Evolutionary conservation across 768 basidiomycete genomes (phyloP).

Genomic region (Suillus alpinus): DNA sequence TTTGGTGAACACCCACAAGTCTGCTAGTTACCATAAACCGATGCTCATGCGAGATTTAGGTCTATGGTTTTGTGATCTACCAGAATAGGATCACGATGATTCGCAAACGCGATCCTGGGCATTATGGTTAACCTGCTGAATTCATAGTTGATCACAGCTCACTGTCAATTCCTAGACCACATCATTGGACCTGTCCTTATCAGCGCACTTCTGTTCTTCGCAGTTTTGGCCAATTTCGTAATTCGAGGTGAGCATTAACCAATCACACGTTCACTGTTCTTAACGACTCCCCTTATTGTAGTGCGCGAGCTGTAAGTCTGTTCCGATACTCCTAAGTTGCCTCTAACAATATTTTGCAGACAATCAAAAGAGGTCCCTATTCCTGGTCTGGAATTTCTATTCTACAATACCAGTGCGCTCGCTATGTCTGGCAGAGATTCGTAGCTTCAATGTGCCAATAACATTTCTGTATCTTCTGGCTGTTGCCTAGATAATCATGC

Average conservation of each 20-base stretch:
- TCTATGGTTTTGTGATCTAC: conserved; percentile 86
- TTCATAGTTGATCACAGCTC: not conserved
- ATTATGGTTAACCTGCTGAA: conserved; percentile 66
- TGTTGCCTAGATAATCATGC: not conserved
- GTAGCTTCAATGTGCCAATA: not conserved
- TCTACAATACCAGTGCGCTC: conserved; percentile 3
- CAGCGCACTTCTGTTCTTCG: conserved; percentile 79
- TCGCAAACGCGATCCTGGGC: conserved; percentile 79
- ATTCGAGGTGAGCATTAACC: conserved; percentile 64
- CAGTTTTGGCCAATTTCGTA: conserved; percentile 84
- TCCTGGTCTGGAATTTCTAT: conserved; percentile 26
- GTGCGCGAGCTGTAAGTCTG: conserved; percentile 58
- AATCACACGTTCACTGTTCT: conserved; percentile 6
- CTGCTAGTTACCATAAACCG: not conserved
- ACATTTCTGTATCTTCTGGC: not conserved
- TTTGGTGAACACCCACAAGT: conserved; percentile 39
- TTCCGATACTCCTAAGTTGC: not conserved
- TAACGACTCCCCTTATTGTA: conserved; percentile 20
- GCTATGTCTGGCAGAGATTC: no score
- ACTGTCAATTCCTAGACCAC: conserved; percentile 51
- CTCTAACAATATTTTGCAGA: conserved; percentile 12
- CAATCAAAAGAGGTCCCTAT: conserved; percentile 26
- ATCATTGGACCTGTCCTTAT: conserved; percentile 82
- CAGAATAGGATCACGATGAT: conserved; percentile 91
- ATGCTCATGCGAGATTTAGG: conserved; percentile 35